Percentiles rank a stretch among this genome's conserved stretches.
Evolutionary conservation across 2,329 filamentous ascomycete genomes (phyloP).

Genomic region (Neurospora sp.): DNA sequence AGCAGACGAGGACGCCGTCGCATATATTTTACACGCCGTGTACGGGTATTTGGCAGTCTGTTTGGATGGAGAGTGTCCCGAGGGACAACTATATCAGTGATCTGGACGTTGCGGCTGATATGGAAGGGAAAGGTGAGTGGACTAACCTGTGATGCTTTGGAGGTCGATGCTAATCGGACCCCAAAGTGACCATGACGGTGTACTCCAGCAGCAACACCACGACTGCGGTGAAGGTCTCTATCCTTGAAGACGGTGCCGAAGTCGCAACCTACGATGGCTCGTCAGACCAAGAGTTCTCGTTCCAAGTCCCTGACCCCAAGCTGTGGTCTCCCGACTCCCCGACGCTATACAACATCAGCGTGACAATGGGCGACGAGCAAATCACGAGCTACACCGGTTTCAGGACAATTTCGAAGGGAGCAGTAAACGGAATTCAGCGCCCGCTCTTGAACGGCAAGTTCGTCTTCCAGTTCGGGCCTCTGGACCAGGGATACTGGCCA

Average conservation of each 20-base stretch:
- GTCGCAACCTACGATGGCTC: conserved; percentile 34
- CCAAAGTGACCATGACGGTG: conserved; percentile 45
- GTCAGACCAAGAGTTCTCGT: conserved; percentile 42
- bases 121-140: conserved; percentile 39
- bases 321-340: conserved; percentile 58
- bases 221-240: conserved; percentile 26
- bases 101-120: conserved; percentile 49
- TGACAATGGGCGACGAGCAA: conserved; percentile 41
- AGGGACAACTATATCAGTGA: conserved; percentile 41
- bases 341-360: conserved; percentile 52
- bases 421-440: conserved; percentile 47
- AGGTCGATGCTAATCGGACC: background rate
- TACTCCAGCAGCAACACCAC: conserved; percentile 29
- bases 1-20: conserved; percentile 46
- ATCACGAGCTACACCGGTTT: conserved; percentile 61
- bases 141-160: background rate
- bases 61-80: conserved; percentile 60
- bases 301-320: conserved; percentile 43
- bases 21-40: conserved; percentile 66
- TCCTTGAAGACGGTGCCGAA: conserved; percentile 27
- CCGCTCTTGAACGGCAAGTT: conserved; percentile 61
- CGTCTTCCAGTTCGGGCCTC: conserved; percentile 55
- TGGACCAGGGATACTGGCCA: conserved; percentile 65
- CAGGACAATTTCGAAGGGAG: conserved; percentile 48
- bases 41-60: conserved; percentile 65